Evolutionary conservation across 192 early-diverging fungal species (phyloP).

Genomic region (Coemansia nantahalensis): DNA sequence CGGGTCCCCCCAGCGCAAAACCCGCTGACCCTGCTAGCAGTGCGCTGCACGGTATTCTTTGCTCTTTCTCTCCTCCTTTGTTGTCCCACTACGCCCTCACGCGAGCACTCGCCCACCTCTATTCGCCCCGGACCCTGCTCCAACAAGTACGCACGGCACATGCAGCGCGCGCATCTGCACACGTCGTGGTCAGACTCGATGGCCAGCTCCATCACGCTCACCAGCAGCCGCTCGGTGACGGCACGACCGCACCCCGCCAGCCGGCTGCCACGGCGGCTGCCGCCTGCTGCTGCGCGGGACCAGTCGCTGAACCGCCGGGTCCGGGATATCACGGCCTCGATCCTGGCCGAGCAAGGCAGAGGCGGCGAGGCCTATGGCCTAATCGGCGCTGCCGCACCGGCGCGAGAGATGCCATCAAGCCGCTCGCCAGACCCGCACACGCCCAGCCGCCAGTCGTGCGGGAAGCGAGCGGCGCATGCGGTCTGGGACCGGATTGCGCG

Average conservation of each 20-base stretch:
- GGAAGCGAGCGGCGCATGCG: slow-evolving; percentile 1
- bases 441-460: slow-evolving; percentile 9
- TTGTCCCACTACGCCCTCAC: too few species aligned
- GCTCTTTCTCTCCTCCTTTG: too few species aligned
- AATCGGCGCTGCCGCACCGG: background rate
- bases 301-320: slow-evolving; percentile 22
- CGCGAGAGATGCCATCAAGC: background rate
- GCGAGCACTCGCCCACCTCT: too few species aligned
- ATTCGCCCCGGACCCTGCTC: too few species aligned
- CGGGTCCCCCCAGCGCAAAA: too few species aligned
- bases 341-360: slow-evolving; percentile 11
- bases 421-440: background rate
- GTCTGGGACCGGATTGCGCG: slow-evolving; percentile 14
- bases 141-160: background rate
- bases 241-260: slow-evolving; percentile 9
- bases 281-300: background rate
- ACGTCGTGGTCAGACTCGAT: slow-evolving; percentile 50
- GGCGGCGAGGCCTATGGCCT: background rate
- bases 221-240: slow-evolving; percentile 9
- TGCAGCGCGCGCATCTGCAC: slow-evolving; percentile 32
- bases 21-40: too few species aligned
- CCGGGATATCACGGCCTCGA: slow-evolving; percentile 26
- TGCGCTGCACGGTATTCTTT: too few species aligned
- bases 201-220: slow-evolving; percentile 45
- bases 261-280: slow-evolving; percentile 3